Base-by-base conservation (phyloP, 2,329 filamentous ascomycete genomes). In the Aspergillus sp. region DNA sequence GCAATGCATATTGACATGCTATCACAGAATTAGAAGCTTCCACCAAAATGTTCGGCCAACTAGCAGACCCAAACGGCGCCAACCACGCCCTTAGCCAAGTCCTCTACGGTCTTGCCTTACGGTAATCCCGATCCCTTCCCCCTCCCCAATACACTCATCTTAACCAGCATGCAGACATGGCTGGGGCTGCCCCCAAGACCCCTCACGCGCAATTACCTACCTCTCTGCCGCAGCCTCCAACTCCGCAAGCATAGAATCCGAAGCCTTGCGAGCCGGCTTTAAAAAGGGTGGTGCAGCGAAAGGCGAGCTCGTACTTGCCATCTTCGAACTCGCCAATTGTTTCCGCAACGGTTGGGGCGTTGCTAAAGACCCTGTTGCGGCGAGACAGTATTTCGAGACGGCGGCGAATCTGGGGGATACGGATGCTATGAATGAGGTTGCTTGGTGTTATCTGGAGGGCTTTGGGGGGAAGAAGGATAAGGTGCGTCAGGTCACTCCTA, bases 391-490 rank as follows among this genome's bases (percentile, higher is more conserved):
- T 69, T 98, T 97, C 69, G 91, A 97, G 72, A 96, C 91, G 7
- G 93, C 93, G 23, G 93, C 93, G 51, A 97, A 98, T 67, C 74
- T 98, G 56, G 93, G 93, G 52, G 93, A 98, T 69, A 88, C 88
- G 41, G 93, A 98, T 73, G 93, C 90, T 49, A 95, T 97, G 90
- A 95, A 96, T 65, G 91, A 97, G 70, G 85, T 85, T 46, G 93
- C 84, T 32, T 95, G 90, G 89, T 98, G 93, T 74, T 97, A 93
- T 76, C 70, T 94, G 23, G 86, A 96, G 65, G 93, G 93, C n/a
- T 95, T 95, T 70, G 93, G 93, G 30, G 91, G 90, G 63, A 93
- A 90, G 69, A 98, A 97, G 70, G 90, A 98, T 75, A 97, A 95
- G 87, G 91, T 96, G 78, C 71, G 88, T 81, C 7, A 13, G 6